Evolutionary conservation across 176 grass and related monocot species (phyloP), one percentile per base, ranked within the genome.

Genomic region (Canna indica): DNA sequence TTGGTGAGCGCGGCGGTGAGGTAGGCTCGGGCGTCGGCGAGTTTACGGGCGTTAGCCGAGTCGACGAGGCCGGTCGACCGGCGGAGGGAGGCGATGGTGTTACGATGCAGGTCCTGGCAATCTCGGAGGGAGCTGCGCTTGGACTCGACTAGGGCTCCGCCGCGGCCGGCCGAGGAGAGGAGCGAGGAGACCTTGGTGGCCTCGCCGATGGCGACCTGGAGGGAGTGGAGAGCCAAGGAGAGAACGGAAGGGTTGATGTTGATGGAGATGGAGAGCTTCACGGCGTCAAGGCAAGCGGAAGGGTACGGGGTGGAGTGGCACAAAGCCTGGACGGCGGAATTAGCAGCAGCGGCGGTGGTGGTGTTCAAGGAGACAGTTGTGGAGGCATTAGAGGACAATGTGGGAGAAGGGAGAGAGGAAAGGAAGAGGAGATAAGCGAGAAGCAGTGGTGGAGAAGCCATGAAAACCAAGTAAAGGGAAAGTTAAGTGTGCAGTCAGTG

Each of bases 1-100:
- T 73, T 59, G 36, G 71, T 73, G 53, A 73, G 35, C 8, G 71
- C 53, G 4, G 71, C 71, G 71, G 52, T 12, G 36, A 73, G 71
- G 71, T 59, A 41, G 9, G 34, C 53, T 35, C 54, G 14, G n/a
- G 53, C 71, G 35, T 73, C 71, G 34, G 52, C 71, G 35, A 73
- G 53, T n/a, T 41, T 59, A 1, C 53, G 1, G n/a, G 48, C 3
- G 3, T 17, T 22, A 17, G 34, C 16, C 9, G n/a, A n/a, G 56
- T 59, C 33, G 53, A 73, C 24, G 33, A 59, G 24, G 0, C 2
- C 35, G 12, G 54, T 24, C 18, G 71, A 60, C 10, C 54, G 33
- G 32, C 25, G 33, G 35, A 73, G 52, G 24, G 71, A 52, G 53
- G 34, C 10, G 71, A 73, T 9, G 50, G 71, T 73, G n/a, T 41